These are phyloP conservation scores for Globisporangium irregulare DNA, from an alignment of 352 stramenopile species.

Conservation along the genomic window DNA sequence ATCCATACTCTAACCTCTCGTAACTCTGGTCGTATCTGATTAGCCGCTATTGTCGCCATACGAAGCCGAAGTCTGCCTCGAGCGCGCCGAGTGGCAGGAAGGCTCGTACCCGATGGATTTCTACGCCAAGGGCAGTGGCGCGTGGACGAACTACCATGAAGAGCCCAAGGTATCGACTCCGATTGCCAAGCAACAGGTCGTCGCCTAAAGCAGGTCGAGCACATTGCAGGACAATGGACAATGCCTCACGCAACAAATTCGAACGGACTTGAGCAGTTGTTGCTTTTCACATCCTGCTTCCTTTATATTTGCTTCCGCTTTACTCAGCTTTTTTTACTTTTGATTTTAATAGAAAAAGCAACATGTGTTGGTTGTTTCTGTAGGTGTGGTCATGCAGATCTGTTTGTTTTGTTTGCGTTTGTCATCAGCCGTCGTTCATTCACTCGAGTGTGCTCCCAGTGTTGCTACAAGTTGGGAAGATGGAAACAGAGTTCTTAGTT, in stretches of 20 bases:
- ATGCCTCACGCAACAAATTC: not conserved
- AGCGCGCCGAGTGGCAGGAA: slow-evolving; percentile 83
- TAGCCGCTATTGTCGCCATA: slow-evolving; percentile 96
- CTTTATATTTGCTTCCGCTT: not conserved
- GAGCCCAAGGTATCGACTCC: slow-evolving; percentile 25
- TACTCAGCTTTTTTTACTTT: not conserved
- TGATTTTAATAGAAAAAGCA: slow-evolving; percentile 6
- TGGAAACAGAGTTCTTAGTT: too few species aligned
- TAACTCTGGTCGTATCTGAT: not conserved
- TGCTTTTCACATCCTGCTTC: not conserved
- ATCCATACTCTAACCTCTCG: not conserved
- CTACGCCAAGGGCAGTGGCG: slow-evolving; percentile 94
- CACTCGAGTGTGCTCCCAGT: slow-evolving; percentile 11
- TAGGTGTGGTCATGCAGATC: not conserved
- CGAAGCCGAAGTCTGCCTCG: slow-evolving; percentile 95
- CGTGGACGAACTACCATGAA: slow-evolving; percentile 97
- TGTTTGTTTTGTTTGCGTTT: slow-evolving; percentile 1
- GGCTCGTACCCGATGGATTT: slow-evolving; percentile 99
- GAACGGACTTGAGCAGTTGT: not conserved
- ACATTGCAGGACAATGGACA: not conserved
- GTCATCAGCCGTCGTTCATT: not conserved
- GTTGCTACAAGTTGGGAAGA: slow-evolving; percentile 4
- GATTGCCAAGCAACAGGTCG: not conserved
- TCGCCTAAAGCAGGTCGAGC: slow-evolving; percentile 3
- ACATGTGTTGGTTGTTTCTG: not conserved